These are phyloP conservation scores for Agarophyton chilense DNA, from an alignment of 23 red algal genomes.

Conservation along the genomic window DNA sequence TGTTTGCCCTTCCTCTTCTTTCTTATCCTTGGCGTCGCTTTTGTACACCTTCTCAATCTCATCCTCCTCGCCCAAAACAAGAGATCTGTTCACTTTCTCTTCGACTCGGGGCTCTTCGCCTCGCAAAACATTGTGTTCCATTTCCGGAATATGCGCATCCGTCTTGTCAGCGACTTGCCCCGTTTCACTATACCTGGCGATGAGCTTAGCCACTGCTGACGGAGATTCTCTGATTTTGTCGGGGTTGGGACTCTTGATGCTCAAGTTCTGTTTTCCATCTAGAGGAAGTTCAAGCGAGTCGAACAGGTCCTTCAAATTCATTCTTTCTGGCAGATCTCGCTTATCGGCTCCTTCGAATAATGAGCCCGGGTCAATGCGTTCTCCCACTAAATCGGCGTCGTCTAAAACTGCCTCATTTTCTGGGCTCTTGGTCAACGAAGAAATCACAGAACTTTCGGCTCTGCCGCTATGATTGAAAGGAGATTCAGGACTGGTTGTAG, in stretches of 20 bases:
- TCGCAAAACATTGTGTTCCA: not conserved
- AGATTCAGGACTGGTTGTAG: not conserved
- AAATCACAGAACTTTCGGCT: not conserved
- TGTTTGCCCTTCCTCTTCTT: not conserved
- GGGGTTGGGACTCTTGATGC: not conserved
- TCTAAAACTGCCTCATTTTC: not conserved
- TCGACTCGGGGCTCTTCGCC: not conserved
- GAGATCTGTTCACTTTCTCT: not conserved
- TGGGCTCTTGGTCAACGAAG: not conserved
- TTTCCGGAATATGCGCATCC: not conserved
- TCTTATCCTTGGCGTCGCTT: not conserved
- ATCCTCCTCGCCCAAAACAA: conserved; percentile 13
- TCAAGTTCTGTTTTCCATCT: not conserved
- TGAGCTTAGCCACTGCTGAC: conserved; percentile 18
- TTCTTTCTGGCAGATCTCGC: conserved; percentile 16
- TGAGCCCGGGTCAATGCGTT: not conserved
- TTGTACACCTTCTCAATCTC: conserved; percentile 29
- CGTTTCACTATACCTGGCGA: not conserved
- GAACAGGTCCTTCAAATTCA: conserved; percentile 53
- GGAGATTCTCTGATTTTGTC: not conserved
- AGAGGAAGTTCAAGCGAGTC: conserved; percentile 33
- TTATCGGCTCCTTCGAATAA: not conserved
- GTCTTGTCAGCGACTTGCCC: not conserved
- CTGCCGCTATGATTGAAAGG: not conserved
- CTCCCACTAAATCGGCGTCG: not conserved